Evolutionary conservation across 805 yeast species (phyloP), one percentile per base, ranked within the genome.

Genomic region (Millerago galiae): DNA sequence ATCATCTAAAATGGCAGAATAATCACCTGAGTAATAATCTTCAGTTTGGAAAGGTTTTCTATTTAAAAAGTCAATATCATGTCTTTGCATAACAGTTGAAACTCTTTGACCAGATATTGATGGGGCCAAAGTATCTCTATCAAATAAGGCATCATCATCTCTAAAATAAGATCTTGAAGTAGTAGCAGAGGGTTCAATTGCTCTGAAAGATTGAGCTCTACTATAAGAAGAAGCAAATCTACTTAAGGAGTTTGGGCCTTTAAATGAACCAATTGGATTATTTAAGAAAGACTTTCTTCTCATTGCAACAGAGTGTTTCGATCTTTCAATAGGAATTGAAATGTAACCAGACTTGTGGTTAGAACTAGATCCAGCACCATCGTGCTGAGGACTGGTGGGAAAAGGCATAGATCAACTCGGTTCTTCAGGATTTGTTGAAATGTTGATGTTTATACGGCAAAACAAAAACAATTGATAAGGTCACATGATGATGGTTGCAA

Each of bases 191-290:
- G 72, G 63, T 42, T 74, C 81, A 44, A 75, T 68, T 8, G 78
- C 74, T 52, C 71, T 75, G 50, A 83, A 77, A 3, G 88, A 77
- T 58, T 85, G 91, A 2, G 95, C 93, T 58, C 96, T 72, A 32
- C 79, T 74, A 55, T 73, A 78, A 0, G 95, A 86, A 12, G 85
- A 77, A 2, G 95, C 95, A 63, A 87, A 87, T 42, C 84, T 78
- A 44, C 81, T 79, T 34, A 87, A 59, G 1, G 93, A 83, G 61
- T 83, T 83, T 17, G 68, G 68, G 36, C 87, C 83, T 54, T 70
- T 70, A 56, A 77, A 79, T 15, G 83, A 79, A 3, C 82, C 82
- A 21, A 75, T 63, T 26, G 77, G 74, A 34, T 67, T 64, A 45
- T 69, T 67, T 16, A 72, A 55, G 15, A 69, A 52, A 1, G 72